Percentiles rank a stretch among this genome's conserved stretches.
Conservation (phyloP, 768 basidiomycete species). For the Lyophyllum decastes region DNA sequence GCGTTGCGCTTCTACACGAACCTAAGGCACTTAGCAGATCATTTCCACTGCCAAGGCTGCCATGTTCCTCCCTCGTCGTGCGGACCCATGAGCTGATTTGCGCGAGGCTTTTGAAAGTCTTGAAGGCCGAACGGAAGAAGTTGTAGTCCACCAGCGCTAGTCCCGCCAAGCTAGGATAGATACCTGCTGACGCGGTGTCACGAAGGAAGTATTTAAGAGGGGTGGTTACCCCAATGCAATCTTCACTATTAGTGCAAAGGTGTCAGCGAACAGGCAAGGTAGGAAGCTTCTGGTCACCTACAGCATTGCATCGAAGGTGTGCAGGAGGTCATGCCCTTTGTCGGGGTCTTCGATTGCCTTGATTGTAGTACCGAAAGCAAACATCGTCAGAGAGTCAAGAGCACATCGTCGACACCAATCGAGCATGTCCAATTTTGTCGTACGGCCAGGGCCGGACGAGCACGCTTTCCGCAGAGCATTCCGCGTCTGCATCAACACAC, state of each 20-base stretch:
- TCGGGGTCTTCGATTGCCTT: slow-evolving; percentile 5
- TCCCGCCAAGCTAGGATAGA: not conserved
- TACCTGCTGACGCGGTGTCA: slow-evolving; percentile 3
- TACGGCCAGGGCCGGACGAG: not conserved
- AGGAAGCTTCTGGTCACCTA: not conserved
- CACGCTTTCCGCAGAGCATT: not conserved
- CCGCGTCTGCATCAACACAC: not conserved
- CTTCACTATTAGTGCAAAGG: not conserved
- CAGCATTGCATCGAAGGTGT: slow-evolving; percentile 7
- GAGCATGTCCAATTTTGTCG: slow-evolving; percentile 2
- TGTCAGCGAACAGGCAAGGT: not conserved
- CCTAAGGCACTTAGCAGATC: slow-evolving; percentile 5
- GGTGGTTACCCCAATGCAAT: not conserved
- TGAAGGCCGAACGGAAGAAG: slow-evolving; percentile 6
- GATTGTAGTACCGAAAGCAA: slow-evolving; percentile 4
- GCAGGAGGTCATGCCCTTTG: slow-evolving; percentile 2
- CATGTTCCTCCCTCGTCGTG: not conserved
- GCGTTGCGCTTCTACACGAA: not conserved
- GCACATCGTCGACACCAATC: slow-evolving; percentile 7
- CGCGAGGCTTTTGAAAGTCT: not conserved
- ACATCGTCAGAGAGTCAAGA: slow-evolving; percentile 6
- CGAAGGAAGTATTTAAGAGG: not conserved
- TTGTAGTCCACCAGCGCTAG: slow-evolving; percentile 3
- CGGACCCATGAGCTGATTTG: slow-evolving; percentile 6
- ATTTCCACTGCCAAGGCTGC: not conserved